These are phyloP conservation scores for Diddensiella transvaalensis DNA, from an alignment of 805 yeast species.

Conservation along the genomic window DNA sequence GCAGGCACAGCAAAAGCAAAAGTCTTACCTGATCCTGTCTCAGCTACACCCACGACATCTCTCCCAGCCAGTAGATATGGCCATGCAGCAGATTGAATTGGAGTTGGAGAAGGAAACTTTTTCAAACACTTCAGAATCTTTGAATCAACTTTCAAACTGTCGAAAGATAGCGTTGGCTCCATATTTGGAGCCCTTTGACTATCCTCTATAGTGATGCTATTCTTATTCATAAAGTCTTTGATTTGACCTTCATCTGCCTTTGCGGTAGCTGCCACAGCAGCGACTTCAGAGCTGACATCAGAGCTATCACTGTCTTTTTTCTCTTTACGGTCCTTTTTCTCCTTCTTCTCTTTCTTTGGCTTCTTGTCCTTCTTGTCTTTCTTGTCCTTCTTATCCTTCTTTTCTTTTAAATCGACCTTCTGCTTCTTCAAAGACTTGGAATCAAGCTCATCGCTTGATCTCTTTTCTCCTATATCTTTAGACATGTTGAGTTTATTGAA, in stretches of 20 bases:
- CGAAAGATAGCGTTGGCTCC: slow-evolving; percentile 69
- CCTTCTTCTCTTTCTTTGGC: slow-evolving; percentile 27
- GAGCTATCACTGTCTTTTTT: slow-evolving; percentile 18
- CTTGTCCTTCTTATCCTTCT: slow-evolving; percentile 20
- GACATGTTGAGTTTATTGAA: background rate
- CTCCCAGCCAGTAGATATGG: slow-evolving; percentile 74
- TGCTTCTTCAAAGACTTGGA: slow-evolving; percentile 9
- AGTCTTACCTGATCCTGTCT: slow-evolving; percentile 97
- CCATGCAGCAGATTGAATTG: slow-evolving; percentile 94
- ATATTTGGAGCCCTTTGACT: slow-evolving; percentile 44
- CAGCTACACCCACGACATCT: slow-evolving; percentile 96
- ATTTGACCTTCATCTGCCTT: slow-evolving; percentile 27
- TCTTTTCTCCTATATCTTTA: slow-evolving; percentile 1
- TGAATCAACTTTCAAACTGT: slow-evolving; percentile 52
- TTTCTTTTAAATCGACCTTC: slow-evolving; percentile 24
- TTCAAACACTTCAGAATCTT: slow-evolving; percentile 58
- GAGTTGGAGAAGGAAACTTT: slow-evolving; percentile 87
- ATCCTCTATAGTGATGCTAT: slow-evolving; percentile 80
- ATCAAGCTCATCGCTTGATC: slow-evolving; percentile 10
- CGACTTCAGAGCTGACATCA: background rate
- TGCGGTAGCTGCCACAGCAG: background rate
- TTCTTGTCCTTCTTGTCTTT: slow-evolving; percentile 25
- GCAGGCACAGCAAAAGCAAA: slow-evolving; percentile 98
- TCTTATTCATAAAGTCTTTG: slow-evolving; percentile 58
- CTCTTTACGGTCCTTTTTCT: slow-evolving; percentile 28